These are phyloP conservation scores for Calonectria pteridis DNA, from an alignment of 2,329 filamentous ascomycete genomes.

Conservation along the genomic window DNA sequence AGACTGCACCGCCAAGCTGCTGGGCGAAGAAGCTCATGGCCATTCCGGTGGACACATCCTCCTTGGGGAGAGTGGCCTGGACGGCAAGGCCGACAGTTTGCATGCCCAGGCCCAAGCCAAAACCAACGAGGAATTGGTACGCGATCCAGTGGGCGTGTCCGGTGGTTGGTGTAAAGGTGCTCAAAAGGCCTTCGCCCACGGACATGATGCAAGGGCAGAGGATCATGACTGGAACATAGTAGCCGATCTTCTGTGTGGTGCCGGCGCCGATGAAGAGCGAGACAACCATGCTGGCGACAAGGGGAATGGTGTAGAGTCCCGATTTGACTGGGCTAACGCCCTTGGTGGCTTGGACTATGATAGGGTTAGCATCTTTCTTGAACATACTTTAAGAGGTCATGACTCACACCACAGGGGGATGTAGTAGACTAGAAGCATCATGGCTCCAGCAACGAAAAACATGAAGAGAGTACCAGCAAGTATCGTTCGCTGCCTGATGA, in stretches of 20 bases:
- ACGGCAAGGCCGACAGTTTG: slow-evolving; percentile 69
- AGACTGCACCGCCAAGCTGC: slow-evolving; percentile 70
- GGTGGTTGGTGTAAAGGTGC: slow-evolving; percentile 63
- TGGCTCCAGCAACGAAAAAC: slow-evolving; percentile 61
- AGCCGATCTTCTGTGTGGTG: slow-evolving; percentile 66
- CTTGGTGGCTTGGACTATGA: slow-evolving; percentile 67
- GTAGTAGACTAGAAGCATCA: slow-evolving; percentile 68
- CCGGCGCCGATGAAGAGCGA: slow-evolving; percentile 63
- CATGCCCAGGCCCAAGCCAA: slow-evolving; percentile 70
- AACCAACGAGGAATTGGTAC: slow-evolving; percentile 70
- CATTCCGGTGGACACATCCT: slow-evolving; percentile 67
- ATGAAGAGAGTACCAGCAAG: slow-evolving; percentile 60
- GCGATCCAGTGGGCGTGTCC: slow-evolving; percentile 68
- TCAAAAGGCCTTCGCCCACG: slow-evolving; percentile 68
- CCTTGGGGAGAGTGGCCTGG: slow-evolving; percentile 64
- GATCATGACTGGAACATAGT: slow-evolving; percentile 71
- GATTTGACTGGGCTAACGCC: slow-evolving; percentile 65
- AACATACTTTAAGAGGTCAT: background rate
- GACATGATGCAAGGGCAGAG: slow-evolving; percentile 62
- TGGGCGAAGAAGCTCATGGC: slow-evolving; percentile 70
- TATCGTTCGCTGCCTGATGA: slow-evolving; percentile 69
- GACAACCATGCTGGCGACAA: slow-evolving; percentile 67
- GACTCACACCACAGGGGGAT: slow-evolving; percentile 67
- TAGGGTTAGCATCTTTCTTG: slow-evolving; percentile 31
- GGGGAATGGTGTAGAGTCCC: slow-evolving; percentile 68